Percentiles rank a stretch among this genome's conserved stretches.
phyloP scores from a whole-genome alignment of 768 basidiomycete genomes.

The Amanita pseudoporphyria region DNA sequence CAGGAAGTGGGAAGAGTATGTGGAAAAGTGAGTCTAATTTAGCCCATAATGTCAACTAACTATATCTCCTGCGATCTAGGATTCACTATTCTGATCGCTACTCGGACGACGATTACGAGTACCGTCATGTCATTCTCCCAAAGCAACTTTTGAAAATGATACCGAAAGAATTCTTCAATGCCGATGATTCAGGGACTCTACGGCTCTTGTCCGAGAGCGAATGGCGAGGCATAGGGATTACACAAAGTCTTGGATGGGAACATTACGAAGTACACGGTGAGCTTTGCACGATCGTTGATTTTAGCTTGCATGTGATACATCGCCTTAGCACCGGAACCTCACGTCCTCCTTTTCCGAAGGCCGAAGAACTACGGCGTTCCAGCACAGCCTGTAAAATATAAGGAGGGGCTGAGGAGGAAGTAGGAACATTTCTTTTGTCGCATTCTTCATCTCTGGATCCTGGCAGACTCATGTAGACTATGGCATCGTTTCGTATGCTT shows the following conservation, averaged over 20 bases:
- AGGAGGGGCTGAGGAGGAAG: slow-evolving; percentile 31
- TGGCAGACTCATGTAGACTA: slow-evolving; percentile 6
- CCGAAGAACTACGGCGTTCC: slow-evolving; percentile 56
- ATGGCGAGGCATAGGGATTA: slow-evolving; percentile 95
- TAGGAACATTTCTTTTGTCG: slow-evolving; percentile 13
- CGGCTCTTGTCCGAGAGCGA: slow-evolving; percentile 80
- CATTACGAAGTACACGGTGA: slow-evolving; percentile 95
- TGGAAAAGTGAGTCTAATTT: slow-evolving; percentile 49
- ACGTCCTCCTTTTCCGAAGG: slow-evolving; percentile 89
- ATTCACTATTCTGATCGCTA: slow-evolving; percentile 91
- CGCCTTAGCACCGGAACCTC: slow-evolving; percentile 74
- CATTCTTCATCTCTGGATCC: slow-evolving; percentile 3
- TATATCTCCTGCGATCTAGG: slow-evolving; percentile 27
- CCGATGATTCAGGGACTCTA: slow-evolving; percentile 65
- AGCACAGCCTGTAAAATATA: slow-evolving; percentile 29
- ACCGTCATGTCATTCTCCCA: slow-evolving; percentile 94
- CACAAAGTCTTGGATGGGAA: slow-evolving; percentile 94
- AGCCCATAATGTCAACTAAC: slow-evolving; percentile 5
- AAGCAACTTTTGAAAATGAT: slow-evolving; percentile 92
- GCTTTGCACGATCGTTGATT: slow-evolving; percentile 13
- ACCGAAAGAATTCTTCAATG: slow-evolving; percentile 76
- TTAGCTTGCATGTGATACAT: not conserved
- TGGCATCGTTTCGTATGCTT: slow-evolving; percentile 3
- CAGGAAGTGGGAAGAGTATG: slow-evolving; percentile 62
- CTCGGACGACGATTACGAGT: slow-evolving; percentile 88